phyloP scores from a whole-genome alignment of 1,139 yeast species.

The Candida tropicalis region DNA sequence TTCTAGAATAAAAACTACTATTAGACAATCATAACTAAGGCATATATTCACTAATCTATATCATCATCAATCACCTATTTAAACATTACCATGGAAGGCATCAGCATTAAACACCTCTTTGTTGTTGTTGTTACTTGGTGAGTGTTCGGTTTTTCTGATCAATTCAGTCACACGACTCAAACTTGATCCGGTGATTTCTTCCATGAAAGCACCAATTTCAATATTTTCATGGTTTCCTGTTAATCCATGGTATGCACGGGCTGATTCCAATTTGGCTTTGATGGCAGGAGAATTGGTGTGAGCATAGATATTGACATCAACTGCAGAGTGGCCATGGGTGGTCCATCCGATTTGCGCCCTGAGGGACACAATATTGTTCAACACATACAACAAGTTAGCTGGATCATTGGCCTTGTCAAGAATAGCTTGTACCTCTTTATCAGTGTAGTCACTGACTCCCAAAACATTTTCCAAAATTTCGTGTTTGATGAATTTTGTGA shows the following conservation, averaged over 20 bases:
- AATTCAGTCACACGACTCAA: constrained; percentile 53
- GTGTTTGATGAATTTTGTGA: constrained; percentile 44
- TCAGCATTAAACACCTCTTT: constrained; percentile 4
- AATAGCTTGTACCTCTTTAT: constrained; percentile 47
- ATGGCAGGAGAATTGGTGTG: constrained; percentile 57
- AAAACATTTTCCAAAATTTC: constrained; percentile 58
- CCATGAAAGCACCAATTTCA: constrained; percentile 77
- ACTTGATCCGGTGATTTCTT: constrained; percentile 53
- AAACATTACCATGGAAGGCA: constrained; percentile 10
- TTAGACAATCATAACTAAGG: too few relatives aligned
- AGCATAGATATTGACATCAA: constrained; percentile 83
- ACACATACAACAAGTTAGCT: constrained; percentile 28
- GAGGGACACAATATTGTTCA: constrained; percentile 61
- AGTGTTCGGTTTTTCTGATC: constrained; percentile 47
- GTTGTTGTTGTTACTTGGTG: constrained; percentile 23
- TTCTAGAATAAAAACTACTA: too few relatives aligned
- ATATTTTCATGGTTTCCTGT: constrained; percentile 83
- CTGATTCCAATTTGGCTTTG: constrained; percentile 32
- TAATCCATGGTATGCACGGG: constrained; percentile 45
- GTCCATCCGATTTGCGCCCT: constrained; percentile 89
- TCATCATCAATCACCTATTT: background rate
- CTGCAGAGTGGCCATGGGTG: constrained; percentile 90
- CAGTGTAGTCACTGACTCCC: constrained; percentile 58
- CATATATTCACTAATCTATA: too few relatives aligned
- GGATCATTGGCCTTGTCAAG: constrained; percentile 22